These are phyloP conservation scores for Plasmopara halstedii DNA, from an alignment of 352 stramenopile species.

Conservation along the genomic window DNA sequence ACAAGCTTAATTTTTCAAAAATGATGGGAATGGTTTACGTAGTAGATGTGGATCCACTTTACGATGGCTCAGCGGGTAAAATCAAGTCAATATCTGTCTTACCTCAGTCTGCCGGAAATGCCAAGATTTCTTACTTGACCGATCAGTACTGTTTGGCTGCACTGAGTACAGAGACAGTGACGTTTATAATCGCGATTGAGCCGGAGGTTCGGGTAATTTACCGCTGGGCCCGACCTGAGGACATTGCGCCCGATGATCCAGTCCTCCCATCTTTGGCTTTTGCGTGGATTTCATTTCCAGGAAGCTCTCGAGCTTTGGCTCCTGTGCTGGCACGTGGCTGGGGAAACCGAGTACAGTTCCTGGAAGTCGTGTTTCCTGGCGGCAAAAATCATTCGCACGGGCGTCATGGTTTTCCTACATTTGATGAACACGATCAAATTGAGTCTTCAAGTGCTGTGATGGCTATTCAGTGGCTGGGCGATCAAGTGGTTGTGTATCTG, in stretches of 20 bases:
- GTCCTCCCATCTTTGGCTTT: conserved; percentile 92
- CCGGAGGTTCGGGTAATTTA: conserved; percentile 92
- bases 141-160: conserved; percentile 81
- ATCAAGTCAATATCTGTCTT: conserved; percentile 78
- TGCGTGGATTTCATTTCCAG: conserved; percentile 87
- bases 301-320: conserved; percentile 71
- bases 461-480: conserved; percentile 93
- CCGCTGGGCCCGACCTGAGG: conserved; percentile 84
- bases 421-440: conserved; percentile 92
- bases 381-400: conserved; percentile 64
- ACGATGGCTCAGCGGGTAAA: conserved; percentile 90
- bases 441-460: conserved; percentile 84
- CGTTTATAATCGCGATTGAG: conserved; percentile 94
- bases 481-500: conserved; percentile 92
- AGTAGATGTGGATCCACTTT: conserved; percentile 91
- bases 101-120: conserved; percentile 68
- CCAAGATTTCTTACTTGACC: conserved; percentile 79
- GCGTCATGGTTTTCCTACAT: conserved; percentile 89
- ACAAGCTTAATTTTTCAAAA: conserved; percentile 92
- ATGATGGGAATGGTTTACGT: conserved; percentile 93
- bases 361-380: conserved; percentile 81
- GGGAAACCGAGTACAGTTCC: conserved; percentile 91
- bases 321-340: conserved; percentile 90
- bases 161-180: conserved; percentile 87
- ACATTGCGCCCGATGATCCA: conserved; percentile 60